Evolutionary conservation across 495 filamentous ascomycete species (phyloP), one percentile per base, ranked within the genome.

Genomic region (Xylona heveae): DNA sequence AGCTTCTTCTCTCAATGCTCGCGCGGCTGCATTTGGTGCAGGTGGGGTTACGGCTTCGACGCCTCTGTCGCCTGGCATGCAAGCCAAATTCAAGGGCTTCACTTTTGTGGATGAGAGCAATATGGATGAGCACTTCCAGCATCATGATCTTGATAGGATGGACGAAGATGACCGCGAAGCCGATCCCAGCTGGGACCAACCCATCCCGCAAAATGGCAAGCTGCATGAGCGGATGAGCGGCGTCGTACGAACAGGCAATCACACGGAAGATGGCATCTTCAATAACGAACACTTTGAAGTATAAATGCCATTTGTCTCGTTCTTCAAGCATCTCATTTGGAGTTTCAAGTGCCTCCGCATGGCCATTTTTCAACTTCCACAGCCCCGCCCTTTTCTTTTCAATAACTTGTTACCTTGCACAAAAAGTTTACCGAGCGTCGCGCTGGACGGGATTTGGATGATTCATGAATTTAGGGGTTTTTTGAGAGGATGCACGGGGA

Each of bases 71-170:
- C 88, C 90, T 2, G 81, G 79, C 8, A 82, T 94, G 59, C 88
- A 97, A 49, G 88, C 85, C 34, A 94, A 94, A 45, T 97, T 97
- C 61, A 78, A 84, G 41, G 88, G 88, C 17, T 97, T 97, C 51
- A 97, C 88, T 0, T 97, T 90, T 47, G 90, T 95, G 4, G 90
- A 95, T 44, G 90, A 97, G 53, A 94, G 81, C 45, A 75, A 79
- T 14, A 79, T 97, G 35, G 83, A 95, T 27, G 81, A 91, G 26
- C 78, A 93, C 37, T 79, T 90, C 55, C 61, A 61, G 38, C 51
- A 68, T 25, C 71, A 71, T 21, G 37, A 56, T 28, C 50, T 56
- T 18, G 78, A 77, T 22, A 53, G 55, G 3, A 74, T 76, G 71
- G 78, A 83, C 19, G 78, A 85, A 49, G 82, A 48, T 23, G 49